Evolutionary conservation across 495 filamentous ascomycete species (phyloP).

Genomic region (Podospora fimiseda): DNA sequence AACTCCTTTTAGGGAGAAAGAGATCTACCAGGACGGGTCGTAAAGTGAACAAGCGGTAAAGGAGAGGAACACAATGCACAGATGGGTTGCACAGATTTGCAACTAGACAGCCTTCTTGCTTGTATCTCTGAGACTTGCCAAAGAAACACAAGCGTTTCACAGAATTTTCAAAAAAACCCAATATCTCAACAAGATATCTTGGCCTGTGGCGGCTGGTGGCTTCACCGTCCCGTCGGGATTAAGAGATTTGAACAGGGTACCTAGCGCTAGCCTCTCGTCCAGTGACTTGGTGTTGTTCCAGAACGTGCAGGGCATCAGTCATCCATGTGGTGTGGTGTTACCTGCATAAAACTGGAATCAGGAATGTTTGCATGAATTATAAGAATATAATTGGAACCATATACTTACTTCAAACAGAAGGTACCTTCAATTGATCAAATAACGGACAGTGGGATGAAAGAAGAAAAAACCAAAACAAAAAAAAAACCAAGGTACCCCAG

Average conservation of each 20-base stretch:
- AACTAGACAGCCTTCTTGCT: too few relatives aligned
- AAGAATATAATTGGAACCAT: neutral
- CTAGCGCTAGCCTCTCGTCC: neutral
- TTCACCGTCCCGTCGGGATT: constrained; percentile 5
- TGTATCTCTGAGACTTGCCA: too few relatives aligned
- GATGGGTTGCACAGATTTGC: constrained; percentile 13
- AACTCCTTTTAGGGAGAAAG: too few relatives aligned
- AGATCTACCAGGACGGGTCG: neutral
- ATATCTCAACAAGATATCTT: neutral
- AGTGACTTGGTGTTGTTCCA: neutral
- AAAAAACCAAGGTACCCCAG: neutral
- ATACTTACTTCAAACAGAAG: neutral
- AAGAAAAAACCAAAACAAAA: neutral
- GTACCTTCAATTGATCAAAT: neutral
- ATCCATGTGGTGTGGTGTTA: neutral
- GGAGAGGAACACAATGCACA: neutral
- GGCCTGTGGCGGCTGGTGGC: neutral
- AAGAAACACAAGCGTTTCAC: too few relatives aligned
- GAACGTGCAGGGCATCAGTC: neutral
- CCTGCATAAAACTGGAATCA: too few relatives aligned
- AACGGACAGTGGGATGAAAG: neutral
- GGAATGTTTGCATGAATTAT: neutral
- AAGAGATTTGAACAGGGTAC: neutral
- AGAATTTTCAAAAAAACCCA: too few relatives aligned
- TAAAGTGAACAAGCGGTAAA: constrained; percentile 22